Percentiles rank a stretch among this genome's conserved stretches.
phyloP scores from a whole-genome alignment of 1,284 basidiomycete genomes.

The Cutaneotrichosporon sp. region DNA sequence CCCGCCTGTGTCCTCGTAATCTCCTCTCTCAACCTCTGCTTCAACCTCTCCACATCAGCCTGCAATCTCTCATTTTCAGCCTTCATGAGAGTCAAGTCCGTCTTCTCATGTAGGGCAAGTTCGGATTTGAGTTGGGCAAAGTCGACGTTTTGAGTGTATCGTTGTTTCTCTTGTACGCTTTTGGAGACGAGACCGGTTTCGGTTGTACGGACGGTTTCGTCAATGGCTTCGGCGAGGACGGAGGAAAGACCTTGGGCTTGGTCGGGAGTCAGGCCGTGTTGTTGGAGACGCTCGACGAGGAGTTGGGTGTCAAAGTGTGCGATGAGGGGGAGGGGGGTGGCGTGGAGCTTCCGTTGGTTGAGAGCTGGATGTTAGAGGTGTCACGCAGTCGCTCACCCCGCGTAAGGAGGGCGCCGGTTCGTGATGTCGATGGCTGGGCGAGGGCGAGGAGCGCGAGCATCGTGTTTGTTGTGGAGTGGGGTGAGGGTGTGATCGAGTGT shows the following conservation, averaged over 20 bases:
- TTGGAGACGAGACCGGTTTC: constrained; percentile 90
- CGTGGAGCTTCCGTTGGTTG: constrained; percentile 15
- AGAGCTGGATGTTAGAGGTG: not conserved
- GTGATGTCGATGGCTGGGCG: constrained; percentile 38
- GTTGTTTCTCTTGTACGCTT: constrained; percentile 92
- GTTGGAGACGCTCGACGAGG: constrained; percentile 83
- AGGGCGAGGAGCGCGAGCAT: constrained; percentile 26
- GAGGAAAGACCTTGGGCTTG: constrained; percentile 95
- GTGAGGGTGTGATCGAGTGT: not conserved
- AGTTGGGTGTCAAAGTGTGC: constrained; percentile 88
- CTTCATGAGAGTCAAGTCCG: constrained; percentile 93
- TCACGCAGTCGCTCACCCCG: constrained; percentile 26
- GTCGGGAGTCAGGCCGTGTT: constrained; percentile 77
- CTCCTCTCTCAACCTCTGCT: constrained; percentile 88
- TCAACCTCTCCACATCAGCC: constrained; percentile 91
- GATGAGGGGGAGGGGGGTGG: constrained; percentile 13
- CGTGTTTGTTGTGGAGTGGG: not conserved
- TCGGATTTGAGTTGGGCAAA: constrained; percentile 97
- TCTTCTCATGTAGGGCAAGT: constrained; percentile 93
- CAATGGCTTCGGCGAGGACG: constrained; percentile 90
- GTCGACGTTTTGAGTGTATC: constrained; percentile 95
- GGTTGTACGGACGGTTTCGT: constrained; percentile 91
- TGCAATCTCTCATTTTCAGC: constrained; percentile 90
- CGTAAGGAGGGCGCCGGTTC: constrained; percentile 34
- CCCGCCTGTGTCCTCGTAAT: constrained; percentile 90